These are phyloP conservation scores for Hanseniaspora clermontiae DNA, from an alignment of 805 yeast species.

Conservation along the genomic window DNA sequence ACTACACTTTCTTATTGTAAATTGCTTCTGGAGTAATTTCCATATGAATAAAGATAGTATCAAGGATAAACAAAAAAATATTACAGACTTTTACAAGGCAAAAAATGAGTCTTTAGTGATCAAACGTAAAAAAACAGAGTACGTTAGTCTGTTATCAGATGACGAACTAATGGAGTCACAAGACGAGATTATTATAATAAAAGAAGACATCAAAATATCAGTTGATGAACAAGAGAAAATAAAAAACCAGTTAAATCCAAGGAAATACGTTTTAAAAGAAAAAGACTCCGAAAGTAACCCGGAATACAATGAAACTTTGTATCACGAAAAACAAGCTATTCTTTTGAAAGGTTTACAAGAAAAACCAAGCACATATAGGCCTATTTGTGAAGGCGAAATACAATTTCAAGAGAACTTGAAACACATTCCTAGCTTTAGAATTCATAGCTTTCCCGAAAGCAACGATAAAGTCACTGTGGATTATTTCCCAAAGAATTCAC, in stretches of 20 bases:
- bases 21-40: no score
- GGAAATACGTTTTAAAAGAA: not conserved
- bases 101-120: not conserved
- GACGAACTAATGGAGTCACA: not conserved
- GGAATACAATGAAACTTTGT: not conserved
- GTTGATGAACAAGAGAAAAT: not conserved
- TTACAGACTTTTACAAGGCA: not conserved
- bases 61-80: not conserved
- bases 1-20: no score
- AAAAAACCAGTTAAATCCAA: not conserved
- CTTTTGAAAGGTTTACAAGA: not conserved
- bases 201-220: not conserved
- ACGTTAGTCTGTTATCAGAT: not conserved
- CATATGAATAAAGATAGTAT: not conserved
- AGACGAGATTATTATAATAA: not conserved
- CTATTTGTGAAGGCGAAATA: not conserved
- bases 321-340: not conserved
- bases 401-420: not conserved
- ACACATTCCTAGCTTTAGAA: not conserved
- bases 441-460: not conserved
- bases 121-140: not conserved
- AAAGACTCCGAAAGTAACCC: not conserved
- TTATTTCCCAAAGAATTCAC: conserved; percentile 32
- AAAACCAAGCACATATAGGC: not conserved
- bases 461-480: conserved; percentile 18